These are phyloP conservation scores for Massariosphaeria phaeospora DNA, from an alignment of 495 filamentous ascomycete species.

Conservation along the genomic window DNA sequence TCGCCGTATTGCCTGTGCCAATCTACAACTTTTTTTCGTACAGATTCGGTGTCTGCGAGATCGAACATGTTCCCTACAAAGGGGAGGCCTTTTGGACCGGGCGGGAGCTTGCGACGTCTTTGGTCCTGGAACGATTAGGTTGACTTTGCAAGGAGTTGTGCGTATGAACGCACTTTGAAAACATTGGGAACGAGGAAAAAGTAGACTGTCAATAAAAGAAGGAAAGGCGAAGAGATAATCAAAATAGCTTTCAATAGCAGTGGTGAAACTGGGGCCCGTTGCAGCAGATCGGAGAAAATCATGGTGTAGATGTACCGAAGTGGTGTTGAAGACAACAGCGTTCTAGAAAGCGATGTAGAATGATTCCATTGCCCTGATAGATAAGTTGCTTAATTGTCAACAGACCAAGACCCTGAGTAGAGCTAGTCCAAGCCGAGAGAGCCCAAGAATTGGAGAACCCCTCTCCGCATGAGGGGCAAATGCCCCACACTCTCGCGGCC, in stretches of 20 bases:
- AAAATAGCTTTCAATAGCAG: conserved; percentile 9
- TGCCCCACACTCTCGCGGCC: no score
- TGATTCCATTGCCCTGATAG: background rate
- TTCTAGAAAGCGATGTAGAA: background rate
- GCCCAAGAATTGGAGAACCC: no score
- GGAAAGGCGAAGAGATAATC: conserved; percentile 6
- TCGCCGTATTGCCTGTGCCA: conserved; percentile 31
- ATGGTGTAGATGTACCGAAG: no score
- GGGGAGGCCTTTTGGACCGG: conserved; percentile 28
- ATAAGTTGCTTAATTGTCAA: no score
- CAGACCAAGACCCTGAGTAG: no score
- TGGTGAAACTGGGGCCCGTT: conserved; percentile 1
- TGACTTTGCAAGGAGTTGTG: background rate
- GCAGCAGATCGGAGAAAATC: background rate
- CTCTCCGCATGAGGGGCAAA: no score
- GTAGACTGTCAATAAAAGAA: conserved; percentile 19
- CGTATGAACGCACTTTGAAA: conserved; percentile 8
- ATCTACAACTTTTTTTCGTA: conserved; percentile 20
- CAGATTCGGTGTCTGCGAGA: conserved; percentile 26
- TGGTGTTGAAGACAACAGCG: no score
- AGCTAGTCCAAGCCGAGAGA: no score
- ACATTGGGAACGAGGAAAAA: conserved; percentile 28
- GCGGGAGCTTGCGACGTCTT: conserved; percentile 27
- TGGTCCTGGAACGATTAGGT: conserved; percentile 12
- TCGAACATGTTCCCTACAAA: conserved; percentile 32